Base-by-base conservation (phyloP, 257 asterid genomes). In the Scutellaria galericulata region DNA sequence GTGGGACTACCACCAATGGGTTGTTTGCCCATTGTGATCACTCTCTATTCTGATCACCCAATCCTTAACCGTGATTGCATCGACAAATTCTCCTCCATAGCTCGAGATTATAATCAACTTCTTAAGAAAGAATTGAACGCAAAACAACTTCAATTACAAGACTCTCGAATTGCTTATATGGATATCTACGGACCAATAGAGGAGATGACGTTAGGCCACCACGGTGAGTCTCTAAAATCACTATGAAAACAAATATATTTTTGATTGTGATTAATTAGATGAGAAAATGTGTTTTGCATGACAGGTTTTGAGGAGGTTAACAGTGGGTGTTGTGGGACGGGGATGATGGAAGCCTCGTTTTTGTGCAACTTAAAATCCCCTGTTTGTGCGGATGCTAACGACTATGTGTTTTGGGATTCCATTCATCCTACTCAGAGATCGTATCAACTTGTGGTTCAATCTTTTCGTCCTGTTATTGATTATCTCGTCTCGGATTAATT, bases 261-360 rank as follows among this genome's bases (percentile, higher is more conserved):
- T 31, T 31, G 37, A 22, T 55, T 20, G n/a, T 53, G 18, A 15
- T 11, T 15, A 52, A 53, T 18, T 2, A 24, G 11, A 22, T 22
- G 62, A 24, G 62, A 55, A 54, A 22, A 53, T 8, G 14, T 14
- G 11, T 31, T 77, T 41, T 42, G 63, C 12, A 3, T 20, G 18
- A 6, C 66, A 91, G 97, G 75, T 75, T 90, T 92, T 66, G 94
- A 85, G 7, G 83, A 74, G 27, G 90, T 85, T 24, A 71, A 63
- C 41, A 41, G 39, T 15, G 98, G 98, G 7, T 92, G 98, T 61
- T 92, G 98, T n/a, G 98, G 98, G 22, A 81, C 90, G 42, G 98
- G 98, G 3, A 15, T 64, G 50, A 1, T 92, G 27, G 98, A 90
- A 74, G 55, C 86, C 9, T 40, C 93, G 62, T 70, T 79, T 39